Conservation (phyloP, 2,329 filamentous ascomycete species). For the Pyrenochaeta sp. region DNA sequence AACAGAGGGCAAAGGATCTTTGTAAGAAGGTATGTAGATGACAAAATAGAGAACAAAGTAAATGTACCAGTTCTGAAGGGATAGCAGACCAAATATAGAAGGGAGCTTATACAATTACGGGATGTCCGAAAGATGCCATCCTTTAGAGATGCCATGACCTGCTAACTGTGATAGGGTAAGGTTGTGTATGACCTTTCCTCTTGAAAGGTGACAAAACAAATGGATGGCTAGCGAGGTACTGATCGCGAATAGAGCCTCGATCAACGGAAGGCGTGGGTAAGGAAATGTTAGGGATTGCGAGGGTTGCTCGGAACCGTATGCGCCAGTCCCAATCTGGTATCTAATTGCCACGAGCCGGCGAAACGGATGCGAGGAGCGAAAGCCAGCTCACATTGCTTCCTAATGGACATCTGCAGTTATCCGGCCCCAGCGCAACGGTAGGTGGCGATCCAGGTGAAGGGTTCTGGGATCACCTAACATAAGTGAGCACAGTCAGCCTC, state of each 20-base stretch:
- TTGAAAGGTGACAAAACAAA: neutral
- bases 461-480: neutral
- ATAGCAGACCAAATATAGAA: neutral
- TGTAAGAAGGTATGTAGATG: neutral
- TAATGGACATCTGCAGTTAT: neutral
- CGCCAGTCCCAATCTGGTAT: neutral
- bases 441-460: neutral
- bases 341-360: neutral
- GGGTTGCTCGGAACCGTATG: neutral
- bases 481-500: neutral
- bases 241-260: neutral
- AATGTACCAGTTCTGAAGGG: neutral
- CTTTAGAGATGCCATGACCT: neutral
- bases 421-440: neutral
- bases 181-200: neutral
- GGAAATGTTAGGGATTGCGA: neutral
- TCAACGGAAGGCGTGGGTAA: neutral
- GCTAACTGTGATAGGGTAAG: conserved; percentile 1
- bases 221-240: neutral
- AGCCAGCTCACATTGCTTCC: neutral
- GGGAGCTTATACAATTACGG: neutral
- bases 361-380: conserved; percentile 1
- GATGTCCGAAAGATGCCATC: neutral
- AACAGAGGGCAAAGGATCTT: neutral
- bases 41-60: neutral